Evolutionary conservation across 345 rosid species (phyloP).

Genomic region (Psidium friedrichsthalianum): DNA sequence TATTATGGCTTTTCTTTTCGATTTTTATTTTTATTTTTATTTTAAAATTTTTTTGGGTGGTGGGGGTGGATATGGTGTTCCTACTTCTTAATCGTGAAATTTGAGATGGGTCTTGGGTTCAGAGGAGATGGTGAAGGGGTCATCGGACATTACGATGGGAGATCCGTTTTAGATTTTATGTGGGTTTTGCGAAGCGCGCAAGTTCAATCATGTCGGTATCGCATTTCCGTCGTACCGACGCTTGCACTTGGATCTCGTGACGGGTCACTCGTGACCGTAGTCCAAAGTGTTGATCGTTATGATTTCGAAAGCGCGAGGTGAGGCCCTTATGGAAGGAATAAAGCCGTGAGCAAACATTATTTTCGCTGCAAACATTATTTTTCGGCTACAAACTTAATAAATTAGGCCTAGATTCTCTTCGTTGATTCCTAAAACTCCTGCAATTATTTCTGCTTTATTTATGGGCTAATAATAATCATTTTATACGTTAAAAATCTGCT

Average conservation of each 20-base stretch:
- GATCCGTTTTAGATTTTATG: rapidly evolving
- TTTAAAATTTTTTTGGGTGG: not conserved
- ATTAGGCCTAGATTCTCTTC: not conserved
- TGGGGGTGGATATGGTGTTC: not conserved
- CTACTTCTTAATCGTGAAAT: not conserved
- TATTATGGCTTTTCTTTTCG: not conserved
- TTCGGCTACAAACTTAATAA: not conserved
- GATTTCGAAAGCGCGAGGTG: not conserved
- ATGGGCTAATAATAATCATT: not conserved
- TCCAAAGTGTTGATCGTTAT: not conserved
- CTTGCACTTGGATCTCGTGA: rapidly evolving
- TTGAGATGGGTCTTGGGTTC: not conserved
- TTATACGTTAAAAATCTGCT: not conserved
- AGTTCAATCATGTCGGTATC: rapidly evolving
- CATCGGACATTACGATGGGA: not conserved
- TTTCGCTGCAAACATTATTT: no score
- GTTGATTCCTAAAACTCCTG: not conserved
- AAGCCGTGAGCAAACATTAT: no score
- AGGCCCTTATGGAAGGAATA: not conserved
- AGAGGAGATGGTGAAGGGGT: not conserved
- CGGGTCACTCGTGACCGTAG: rapidly evolving
- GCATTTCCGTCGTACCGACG: rapidly evolving
- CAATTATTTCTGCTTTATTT: not conserved
- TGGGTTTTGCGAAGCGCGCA: rapidly evolving
- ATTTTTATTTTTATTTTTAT: no score